Evolutionary conservation across 306 rosid genomes (phyloP), one percentile per base, ranked within the genome.

Genomic region (Quercus ilex): DNA sequence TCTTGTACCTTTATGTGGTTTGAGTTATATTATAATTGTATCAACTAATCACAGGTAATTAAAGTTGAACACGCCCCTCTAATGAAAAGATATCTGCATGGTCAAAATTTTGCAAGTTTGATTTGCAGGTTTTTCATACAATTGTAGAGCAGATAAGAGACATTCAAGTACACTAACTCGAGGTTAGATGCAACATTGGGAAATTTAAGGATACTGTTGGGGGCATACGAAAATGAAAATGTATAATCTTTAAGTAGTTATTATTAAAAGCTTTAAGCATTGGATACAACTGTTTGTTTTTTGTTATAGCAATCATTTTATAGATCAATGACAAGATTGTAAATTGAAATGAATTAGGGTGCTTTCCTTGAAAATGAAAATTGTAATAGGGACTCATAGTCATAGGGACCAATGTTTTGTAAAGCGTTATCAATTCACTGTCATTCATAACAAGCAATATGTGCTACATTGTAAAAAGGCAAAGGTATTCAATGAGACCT

Each of bases 41-140:
- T 49, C 69, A 49, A 63, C 73, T 31, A 30, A 60, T 74, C 67
- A 74, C 74, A 55, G 52, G 52, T 55, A 60, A 70, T 67, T 59
- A 52, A 55, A 30, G 26, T 62, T 60, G 56, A 19, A 55, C 20
- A 70, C 18, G 59, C 41, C 68, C 79, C 55, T 17, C 41, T 78
- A 28, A 26, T n/a, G 14, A 18, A 46, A 74, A 11, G 26, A 26
- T 30, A 71, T 26, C 69, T 25, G 3, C 73, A 21, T 60, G 57
- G 71, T 58, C 46, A 41, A 41, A 41, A 41, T 41, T 41, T 41
- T 41, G 12, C 46, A 2, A 41, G 46, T 41, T 31, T 65, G 12
- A 31, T 31, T 65, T 65, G 43, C 71, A 65, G 71, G 46, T 31
- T 65, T 18, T 65, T 31, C 43, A 65, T 30, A 15, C 5, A 31